Evolutionary conservation across 495 filamentous ascomycete genomes (phyloP).

Genomic region (Aspergillus campestris): DNA sequence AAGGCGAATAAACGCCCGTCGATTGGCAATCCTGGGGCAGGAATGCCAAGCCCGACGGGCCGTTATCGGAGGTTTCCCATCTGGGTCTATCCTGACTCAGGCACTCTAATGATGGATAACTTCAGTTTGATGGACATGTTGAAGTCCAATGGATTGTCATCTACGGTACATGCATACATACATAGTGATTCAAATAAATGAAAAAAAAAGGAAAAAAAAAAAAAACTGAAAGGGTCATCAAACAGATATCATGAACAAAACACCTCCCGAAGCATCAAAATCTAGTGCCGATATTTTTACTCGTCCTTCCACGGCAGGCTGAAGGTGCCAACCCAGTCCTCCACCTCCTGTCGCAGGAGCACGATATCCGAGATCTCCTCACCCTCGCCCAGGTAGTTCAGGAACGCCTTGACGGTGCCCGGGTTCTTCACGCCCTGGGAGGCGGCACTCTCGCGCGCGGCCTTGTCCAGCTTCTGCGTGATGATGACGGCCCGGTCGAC

Average conservation of each 20-base stretch:
- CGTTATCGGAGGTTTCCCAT: slow-evolving; percentile 6
- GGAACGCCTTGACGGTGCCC: slow-evolving; percentile 71
- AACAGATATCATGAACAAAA: slow-evolving; percentile 6
- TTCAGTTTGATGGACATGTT: neutral
- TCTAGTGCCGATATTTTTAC: slow-evolving; percentile 9
- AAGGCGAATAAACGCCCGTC: slow-evolving; percentile 14
- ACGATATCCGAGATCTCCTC: slow-evolving; percentile 80
- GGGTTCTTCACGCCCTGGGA: slow-evolving; percentile 70
- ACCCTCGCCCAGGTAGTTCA: slow-evolving; percentile 74
- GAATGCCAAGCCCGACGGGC: neutral
- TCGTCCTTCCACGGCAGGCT: slow-evolving; percentile 70
- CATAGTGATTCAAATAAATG: no score
- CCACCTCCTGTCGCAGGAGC: slow-evolving; percentile 78
- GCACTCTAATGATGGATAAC: no score
- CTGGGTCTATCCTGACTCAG: no score
- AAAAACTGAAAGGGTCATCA: slow-evolving; percentile 6
- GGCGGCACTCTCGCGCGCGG: slow-evolving; percentile 65
- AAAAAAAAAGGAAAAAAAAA: slow-evolving; percentile 6
- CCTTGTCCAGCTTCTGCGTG: slow-evolving; percentile 74
- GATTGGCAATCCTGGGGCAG: slow-evolving; percentile 7
- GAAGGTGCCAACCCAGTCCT: slow-evolving; percentile 93
- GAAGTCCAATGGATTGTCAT: no score
- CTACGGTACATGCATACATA: slow-evolving; percentile 7
- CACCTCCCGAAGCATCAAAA: no score
- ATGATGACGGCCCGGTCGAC: slow-evolving; percentile 88